Base-by-base conservation (phyloP, 768 basidiomycete species). In the Boletus subcaerulescens region DNA sequence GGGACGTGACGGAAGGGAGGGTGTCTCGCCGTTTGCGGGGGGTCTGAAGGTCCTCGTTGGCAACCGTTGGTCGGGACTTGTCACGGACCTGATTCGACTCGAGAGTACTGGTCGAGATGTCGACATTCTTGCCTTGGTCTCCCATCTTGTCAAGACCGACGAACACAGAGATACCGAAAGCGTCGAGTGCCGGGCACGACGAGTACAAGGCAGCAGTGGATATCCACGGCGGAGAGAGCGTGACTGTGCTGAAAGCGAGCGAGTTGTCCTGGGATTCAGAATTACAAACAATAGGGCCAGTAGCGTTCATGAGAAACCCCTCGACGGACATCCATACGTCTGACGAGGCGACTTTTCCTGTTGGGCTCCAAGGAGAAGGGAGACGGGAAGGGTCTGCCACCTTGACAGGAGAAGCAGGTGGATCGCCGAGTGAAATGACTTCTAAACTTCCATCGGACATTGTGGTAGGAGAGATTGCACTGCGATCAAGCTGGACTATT, bases 301-400 rank as follows among this genome's bases (percentile, higher is more conserved):
- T 39, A 0, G 60, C 60, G 6, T 55, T 58, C 40, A 31, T 26
- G 48, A 71, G 51, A 9, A 53, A 2, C 2, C 68, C 68, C 8
- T 65, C 51, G 11, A 54, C 47, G 47, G 68, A 57, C 45, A 70
- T 49, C 67, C 68, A 71, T 1, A 71, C 52, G 17, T 64, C 43
- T 10, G 41, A 15, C 5, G 55, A 22, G 3, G 57, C 17, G 1
- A 15, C 3, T 18, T 41, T 56, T 48, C 59, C 65, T 18, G 45
- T 6, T 5, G 68, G 70, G 17, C 68, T 69, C 68, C 68, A 71
- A 5, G 70, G 68, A 3, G 68, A 71, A 14, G 65, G 61, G 15
- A 70, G 70, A 29, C 24, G 63, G 9, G 11, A 41, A 11, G 43
- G 13, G 43, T 55, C 46, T 8, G 42, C 13, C 2, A 45, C n/a